Evolutionary conservation across 2,329 filamentous ascomycete genomes (phyloP), one percentile per base, ranked within the genome.

Genomic region (Aspergillus aculeatinus): DNA sequence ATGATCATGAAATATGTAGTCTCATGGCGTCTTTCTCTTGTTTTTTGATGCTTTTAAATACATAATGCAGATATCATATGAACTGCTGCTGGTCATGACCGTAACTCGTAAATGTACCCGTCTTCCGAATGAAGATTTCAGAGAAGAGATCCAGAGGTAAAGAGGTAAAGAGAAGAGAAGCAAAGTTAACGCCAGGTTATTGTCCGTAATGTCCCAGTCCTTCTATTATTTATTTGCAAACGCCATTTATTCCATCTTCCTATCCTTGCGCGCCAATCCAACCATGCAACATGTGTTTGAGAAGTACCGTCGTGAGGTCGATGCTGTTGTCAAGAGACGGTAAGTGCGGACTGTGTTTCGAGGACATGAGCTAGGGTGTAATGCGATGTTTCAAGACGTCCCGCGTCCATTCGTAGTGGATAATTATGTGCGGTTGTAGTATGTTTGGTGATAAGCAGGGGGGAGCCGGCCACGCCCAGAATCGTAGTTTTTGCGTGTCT

Each of bases 211-310:
- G 54, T 49, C 47, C 60, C 54, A 25, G 51, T 48, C 42, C 62
- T 55, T 68, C 63, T 65, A 65, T 65, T 48, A 48, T 29, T 12
- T 35, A 29, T 16, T 48, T 55, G 58, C 48, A 50, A 66, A 67
- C 65, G 62, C 64, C 65, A 44, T 51, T 29, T 51, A 55, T 39
- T 54, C 52, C 33, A 31, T 49, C 19, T 31, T 49, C 23, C 11
- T 10, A 23, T 31, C 42, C 51, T 23, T 27, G n/a, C 31, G 42
- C 31, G 25, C 33, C 25, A 51, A 31, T 52, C 51, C 19, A 35
- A 55, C 25, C 31, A 48, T 47, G 52, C 23, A 44, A 44, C 39
- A 53, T 44, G 51, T 12, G 35, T 21, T 14, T 16, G 11, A 44
- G 23, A 53, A 42, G 27, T 29, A 39, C 35, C 35, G 35, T 29